Base-by-base conservation (phyloP, 768 basidiomycete genomes). In the Suillus fuscotomentosus region DNA sequence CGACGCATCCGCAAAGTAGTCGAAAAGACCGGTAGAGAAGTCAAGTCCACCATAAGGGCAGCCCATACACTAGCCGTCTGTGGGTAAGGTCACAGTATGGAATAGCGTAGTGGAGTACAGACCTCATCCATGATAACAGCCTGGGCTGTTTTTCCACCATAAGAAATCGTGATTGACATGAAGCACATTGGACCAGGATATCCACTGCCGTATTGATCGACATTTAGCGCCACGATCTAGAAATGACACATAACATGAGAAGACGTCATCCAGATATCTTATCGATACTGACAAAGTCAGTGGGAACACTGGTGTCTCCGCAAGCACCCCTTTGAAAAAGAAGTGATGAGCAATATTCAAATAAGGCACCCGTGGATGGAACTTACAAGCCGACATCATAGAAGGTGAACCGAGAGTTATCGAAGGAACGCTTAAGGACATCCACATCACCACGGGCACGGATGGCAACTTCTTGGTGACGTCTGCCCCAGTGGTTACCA, bases 11-110 rank as follows among this genome's bases (percentile, higher is more conserved):
- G 83, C 85, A 70, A 94, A 91, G 80, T 78, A 84, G 36, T 75
- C 63, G 76, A 94, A 94, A 55, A 94, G 81, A 60, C 87, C 86
- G 15, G 75, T 70, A 34, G 87, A 87, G 62, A 93, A 78, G 77
- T 94, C 92, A 34, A 93, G 82, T 48, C 85, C 91, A 34, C 81
- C 83, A 41, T 72, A 82, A 31, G 85, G 85, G 72, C 92, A 94
- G 22, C 82, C 84, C 53, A 86, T 85, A 72, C 91, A 92, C 85
- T 90, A 66, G 24, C 61, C 20, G 50, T 41, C 60, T 60, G 61
- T 61, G 53, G 34, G 36, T 53, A 51, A 63, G 31, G 63, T 61
- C 61, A 63, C n/a, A 31, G 36, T 36, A 63, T 42, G 22, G 43
- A 11, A 56, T 38, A 34, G 27, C 2, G 43, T n/a, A 42, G 55